Conservation (phyloP, 2,329 filamentous ascomycete species). For the Rhytidhysteron rufulum region DNA sequence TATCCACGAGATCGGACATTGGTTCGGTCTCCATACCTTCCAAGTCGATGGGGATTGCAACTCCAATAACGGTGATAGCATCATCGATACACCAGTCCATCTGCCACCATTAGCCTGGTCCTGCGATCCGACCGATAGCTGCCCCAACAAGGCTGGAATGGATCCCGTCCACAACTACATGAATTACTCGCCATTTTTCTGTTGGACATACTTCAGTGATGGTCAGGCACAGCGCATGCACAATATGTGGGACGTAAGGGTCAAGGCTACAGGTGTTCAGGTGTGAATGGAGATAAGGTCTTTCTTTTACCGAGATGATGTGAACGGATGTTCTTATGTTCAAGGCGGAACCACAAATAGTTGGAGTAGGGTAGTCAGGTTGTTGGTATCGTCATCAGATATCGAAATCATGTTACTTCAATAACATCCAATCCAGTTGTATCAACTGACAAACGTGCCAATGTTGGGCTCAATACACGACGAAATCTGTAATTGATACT, state of each 20-base stretch:
- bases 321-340: no score
- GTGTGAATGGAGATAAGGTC: background rate
- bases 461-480: no score
- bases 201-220: constrained; percentile 23
- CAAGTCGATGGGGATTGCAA: constrained; percentile 24
- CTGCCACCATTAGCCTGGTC: constrained; percentile 14
- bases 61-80: constrained; percentile 19
- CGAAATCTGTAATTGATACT: no score
- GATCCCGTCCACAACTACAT: constrained; percentile 34
- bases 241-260: constrained; percentile 4
- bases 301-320: no score
- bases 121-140: constrained; percentile 24
- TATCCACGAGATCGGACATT: constrained; percentile 32
- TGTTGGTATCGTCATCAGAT: no score
- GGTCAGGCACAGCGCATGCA: constrained; percentile 24
- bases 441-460: no score
- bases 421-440: no score
- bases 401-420: no score
- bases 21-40: constrained; percentile 32
- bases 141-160: constrained; percentile 19
- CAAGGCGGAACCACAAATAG: no score
- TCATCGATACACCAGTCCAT: constrained; percentile 27
- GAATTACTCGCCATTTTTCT: constrained; percentile 25
- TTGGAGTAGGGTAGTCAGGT: no score
- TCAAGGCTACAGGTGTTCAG: background rate